A percentile compares a stretch with the other conserved stretches of the same genome.
These are phyloP conservation scores for Urtica urens DNA, from an alignment of 306 rosid species.

Conservation along the genomic window DNA sequence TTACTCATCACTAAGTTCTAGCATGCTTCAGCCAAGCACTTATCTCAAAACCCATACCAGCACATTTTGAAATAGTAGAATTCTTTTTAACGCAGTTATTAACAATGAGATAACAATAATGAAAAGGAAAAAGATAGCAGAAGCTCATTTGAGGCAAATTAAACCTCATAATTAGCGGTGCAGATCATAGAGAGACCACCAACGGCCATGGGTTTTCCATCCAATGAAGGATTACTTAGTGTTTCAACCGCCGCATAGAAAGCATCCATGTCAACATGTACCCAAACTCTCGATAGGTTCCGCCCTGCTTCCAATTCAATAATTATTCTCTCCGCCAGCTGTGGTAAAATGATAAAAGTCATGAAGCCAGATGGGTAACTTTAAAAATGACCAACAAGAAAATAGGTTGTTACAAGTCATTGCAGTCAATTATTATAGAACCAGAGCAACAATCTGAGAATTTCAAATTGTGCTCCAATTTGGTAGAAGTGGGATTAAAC, in stretches of 20 bases:
- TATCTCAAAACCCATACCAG: too few relatives aligned
- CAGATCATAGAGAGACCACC: constrained; percentile 86
- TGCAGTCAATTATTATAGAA: background rate
- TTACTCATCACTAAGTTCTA: too few relatives aligned
- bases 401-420: background rate
- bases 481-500: too few relatives aligned
- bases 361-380: too few relatives aligned
- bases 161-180: constrained; percentile 96
- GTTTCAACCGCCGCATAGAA: constrained; percentile 97
- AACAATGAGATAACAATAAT: too few relatives aligned
- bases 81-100: too few relatives aligned
- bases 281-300: constrained; percentile 77
- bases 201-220: constrained; percentile 86
- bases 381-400: too few relatives aligned
- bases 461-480: too few relatives aligned
- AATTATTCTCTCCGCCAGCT: constrained; percentile 62
- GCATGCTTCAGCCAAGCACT: too few relatives aligned
- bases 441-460: too few relatives aligned
- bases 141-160: background rate
- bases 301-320: constrained; percentile 64
- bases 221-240: constrained; percentile 51
- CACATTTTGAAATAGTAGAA: too few relatives aligned
- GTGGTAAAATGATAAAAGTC: constrained; percentile 3
- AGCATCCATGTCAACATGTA: constrained; percentile 99
- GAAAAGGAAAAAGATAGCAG: too few relatives aligned